Conservation (phyloP, 805 yeast species). For the Wickerhamomyces xylosicus region DNA sequence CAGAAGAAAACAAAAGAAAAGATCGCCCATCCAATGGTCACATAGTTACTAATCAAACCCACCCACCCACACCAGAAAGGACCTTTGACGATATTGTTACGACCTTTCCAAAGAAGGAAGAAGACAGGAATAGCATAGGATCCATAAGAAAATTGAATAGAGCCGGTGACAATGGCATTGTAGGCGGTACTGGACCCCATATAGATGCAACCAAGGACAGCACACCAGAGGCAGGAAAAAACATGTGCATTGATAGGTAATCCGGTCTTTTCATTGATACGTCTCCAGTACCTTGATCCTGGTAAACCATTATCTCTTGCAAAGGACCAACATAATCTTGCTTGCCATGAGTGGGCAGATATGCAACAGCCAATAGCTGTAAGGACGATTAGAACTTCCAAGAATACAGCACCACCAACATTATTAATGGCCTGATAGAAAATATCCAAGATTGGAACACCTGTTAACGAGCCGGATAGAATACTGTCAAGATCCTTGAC, state of each 20-base stretch:
- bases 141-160: conserved; percentile 44
- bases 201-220: conserved; percentile 47
- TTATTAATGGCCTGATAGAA: conserved; percentile 44
- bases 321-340: conserved; percentile 57
- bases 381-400: conserved; percentile 36
- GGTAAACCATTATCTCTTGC: conserved; percentile 55
- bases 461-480: conserved; percentile 39
- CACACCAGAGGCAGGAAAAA: conserved; percentile 39
- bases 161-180: conserved; percentile 51
- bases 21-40: conserved; percentile 43
- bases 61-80: conserved; percentile 55
- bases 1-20: conserved; percentile 52
- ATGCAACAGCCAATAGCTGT: conserved; percentile 51
- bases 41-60: conserved; percentile 40
- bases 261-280: conserved; percentile 34
- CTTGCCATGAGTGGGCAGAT: conserved; percentile 60
- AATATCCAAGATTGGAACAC: conserved; percentile 52
- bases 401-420: conserved; percentile 41
- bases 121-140: conserved; percentile 48
- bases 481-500: conserved; percentile 35
- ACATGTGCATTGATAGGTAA: conserved; percentile 49
- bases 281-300: conserved; percentile 36
- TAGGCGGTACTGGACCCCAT: conserved; percentile 58
- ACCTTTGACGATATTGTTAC: conserved; percentile 45
- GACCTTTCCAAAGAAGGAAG: conserved; percentile 36